Base-by-base conservation (phyloP, 2,329 filamentous ascomycete species). In the Xylariaceae sp. region DNA sequence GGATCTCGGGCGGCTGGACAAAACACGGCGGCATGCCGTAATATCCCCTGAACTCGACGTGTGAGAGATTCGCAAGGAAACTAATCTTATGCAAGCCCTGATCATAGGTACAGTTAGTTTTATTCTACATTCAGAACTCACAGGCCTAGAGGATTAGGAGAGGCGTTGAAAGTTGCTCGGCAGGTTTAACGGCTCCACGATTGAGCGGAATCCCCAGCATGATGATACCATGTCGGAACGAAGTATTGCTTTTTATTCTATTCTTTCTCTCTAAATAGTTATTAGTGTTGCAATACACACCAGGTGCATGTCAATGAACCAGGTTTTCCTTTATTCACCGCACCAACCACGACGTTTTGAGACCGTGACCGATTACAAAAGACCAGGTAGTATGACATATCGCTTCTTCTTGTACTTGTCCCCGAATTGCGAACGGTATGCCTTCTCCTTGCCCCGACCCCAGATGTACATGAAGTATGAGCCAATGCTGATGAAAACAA, bases 401-500 rank as follows among this genome's bases (percentile, higher is more conserved):
- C 83, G 83, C 89, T 99, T 97, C 78, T 87, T 91, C 85, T 92
- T 91, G 76, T 99, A 99, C 74, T 86, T 88, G 70, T 91, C 88
- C 41, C 88, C 88, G 72, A 97, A 96, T 71, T 96, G 89, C 72
- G 87, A 87, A 65, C 94, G 84, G 71, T 96, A 94, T 54, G 89
- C 84, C 68, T 78, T 83, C 80, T 99, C 94, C 81, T 96, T 97
- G 78, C 90, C 92, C 73, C 81, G 82, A 40, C 87, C 92, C 94
- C 94, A 99, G 50, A 77, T 71, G 54, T 80, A 83, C 94, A 99
- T 97, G 73, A 91, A 89, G 29, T 74, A 79, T 12, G 79, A 80
- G 35, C 90, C 90, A 50, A 90, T 78, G 29, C 78, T 70, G 57
- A 88, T 84, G 72, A 97, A 97, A 26, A 95, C 63, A 12, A 84